Percentiles rank a stretch among this genome's conserved stretches.
Conservation (phyloP, 2,329 filamentous ascomycete genomes). For the Arthrobotrys megalospora region DNA sequence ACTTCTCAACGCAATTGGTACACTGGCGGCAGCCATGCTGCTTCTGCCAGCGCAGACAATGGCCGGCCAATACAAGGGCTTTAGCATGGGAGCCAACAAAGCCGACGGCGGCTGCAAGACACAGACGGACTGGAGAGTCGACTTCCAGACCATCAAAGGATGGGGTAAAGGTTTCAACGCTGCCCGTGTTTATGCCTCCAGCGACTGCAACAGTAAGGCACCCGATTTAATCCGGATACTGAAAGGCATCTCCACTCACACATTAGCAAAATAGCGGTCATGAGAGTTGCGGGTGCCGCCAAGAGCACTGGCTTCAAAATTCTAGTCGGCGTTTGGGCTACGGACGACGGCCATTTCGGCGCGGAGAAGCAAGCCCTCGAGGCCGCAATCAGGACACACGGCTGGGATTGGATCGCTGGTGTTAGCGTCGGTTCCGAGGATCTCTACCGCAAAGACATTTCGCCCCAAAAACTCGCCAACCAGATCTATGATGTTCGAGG, state of each 20-base stretch:
- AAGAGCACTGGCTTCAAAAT: slow-evolving; percentile 26
- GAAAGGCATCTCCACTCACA: slow-evolving; percentile 48
- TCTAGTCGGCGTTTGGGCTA: slow-evolving; percentile 69
- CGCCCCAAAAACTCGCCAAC: slow-evolving; percentile 29
- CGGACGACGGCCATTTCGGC: slow-evolving; percentile 75
- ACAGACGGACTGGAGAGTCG: slow-evolving; percentile 66
- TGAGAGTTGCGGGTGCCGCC: slow-evolving; percentile 39
- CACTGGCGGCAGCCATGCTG: slow-evolving; percentile 29
- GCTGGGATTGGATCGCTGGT: slow-evolving; percentile 74
- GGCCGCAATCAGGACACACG: slow-evolving; percentile 59
- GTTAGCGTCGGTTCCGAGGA: slow-evolving; percentile 81
- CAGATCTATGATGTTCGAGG: slow-evolving; percentile 69
- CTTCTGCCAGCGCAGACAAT: slow-evolving; percentile 44
- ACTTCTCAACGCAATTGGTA: slow-evolving; percentile 26
- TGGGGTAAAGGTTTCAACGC: slow-evolving; percentile 60
- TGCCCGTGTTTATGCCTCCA: slow-evolving; percentile 76
- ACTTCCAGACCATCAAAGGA: slow-evolving; percentile 67
- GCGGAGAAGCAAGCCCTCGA: slow-evolving; percentile 75
- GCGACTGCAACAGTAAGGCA: slow-evolving; percentile 74
- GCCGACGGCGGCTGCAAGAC: slow-evolving; percentile 67
- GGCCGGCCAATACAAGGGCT: slow-evolving; percentile 47
- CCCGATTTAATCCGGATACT: neutral
- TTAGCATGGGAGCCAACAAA: slow-evolving; percentile 54
- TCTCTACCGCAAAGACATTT: slow-evolving; percentile 72
- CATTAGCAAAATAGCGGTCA: slow-evolving; percentile 35